These are phyloP conservation scores for Colletotrichum sp. DNA, from an alignment of 2,329 filamentous ascomycete species.

Conservation along the genomic window DNA sequence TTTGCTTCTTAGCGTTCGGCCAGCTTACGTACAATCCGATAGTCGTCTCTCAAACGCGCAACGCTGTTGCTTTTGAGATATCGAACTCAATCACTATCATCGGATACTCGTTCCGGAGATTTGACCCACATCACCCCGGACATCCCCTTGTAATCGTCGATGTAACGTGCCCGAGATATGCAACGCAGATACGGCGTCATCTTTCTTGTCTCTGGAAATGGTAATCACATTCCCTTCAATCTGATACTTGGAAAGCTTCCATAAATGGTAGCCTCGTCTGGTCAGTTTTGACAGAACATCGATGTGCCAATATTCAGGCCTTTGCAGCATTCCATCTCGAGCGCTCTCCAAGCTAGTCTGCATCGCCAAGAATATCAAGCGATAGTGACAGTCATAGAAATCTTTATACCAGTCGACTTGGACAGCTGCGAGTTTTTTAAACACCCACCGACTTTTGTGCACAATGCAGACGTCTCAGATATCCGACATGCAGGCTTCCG, in stretches of 20 bases:
- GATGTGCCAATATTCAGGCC: not conserved
- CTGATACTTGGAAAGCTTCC: not conserved
- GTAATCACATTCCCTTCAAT: not conserved
- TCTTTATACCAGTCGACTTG: not conserved
- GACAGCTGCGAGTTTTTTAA: not conserved
- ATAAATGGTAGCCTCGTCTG: not conserved
- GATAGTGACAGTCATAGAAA: not conserved
- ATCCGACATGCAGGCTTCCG: not conserved
- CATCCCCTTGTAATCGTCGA: not conserved
- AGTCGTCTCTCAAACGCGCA: not conserved
- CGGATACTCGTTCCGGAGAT: not conserved
- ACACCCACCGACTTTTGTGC: not conserved
- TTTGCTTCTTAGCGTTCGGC: not conserved
- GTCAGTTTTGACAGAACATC: not conserved
- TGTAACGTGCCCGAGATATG: not conserved
- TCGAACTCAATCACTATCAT: not conserved
- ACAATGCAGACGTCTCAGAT: not conserved
- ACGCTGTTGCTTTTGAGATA: not conserved
- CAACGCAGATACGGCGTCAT: not conserved
- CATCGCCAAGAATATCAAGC: not conserved
- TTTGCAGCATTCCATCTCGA: not conserved
- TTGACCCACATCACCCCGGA: not conserved
- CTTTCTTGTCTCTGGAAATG: not conserved
- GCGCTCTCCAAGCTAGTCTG: not conserved
- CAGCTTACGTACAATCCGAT: not conserved